Evolutionary conservation across 164 flowering plant species (phyloP), one percentile per base, ranked within the genome.

Genomic region (Aristolochia californica): DNA sequence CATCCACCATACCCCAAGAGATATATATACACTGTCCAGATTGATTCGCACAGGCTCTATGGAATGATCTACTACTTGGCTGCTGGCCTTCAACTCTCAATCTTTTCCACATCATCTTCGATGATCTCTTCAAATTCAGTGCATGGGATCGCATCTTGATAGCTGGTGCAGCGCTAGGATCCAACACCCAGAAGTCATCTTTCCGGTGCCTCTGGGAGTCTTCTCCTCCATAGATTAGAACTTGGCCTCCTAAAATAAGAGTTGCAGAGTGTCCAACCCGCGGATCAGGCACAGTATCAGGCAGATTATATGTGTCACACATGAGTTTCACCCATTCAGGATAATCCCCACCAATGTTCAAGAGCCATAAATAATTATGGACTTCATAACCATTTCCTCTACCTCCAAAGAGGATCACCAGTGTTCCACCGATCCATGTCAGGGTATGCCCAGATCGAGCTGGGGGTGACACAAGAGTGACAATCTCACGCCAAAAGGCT

Each of bases 221-320:
- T 74, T 93, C 98, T 2, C 98, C 98, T 51, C 98, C 98, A 66
- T 77, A 76, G 13, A 93, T 84, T 30, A 93, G 78, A 47, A 88
- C 28, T 16, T 66, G 56, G 0, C 87, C 88, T 54, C 97, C 97
- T 45, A 87, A 57, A 53, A 85, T 69, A 30, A 80, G 75, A 15
- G 81, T 76, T 2, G 97, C 97, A 0, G 98, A 88, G 77, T 93
- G 97, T 47, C 98, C 98, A 43, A 93, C 98, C 30, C 98, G 67
- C 4, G 95, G 83, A 21, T 78, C 80, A 15, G 86, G 77, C 40
- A 71, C 48, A 49, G 88, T 82, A 44, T 49, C 74, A 0, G 93
- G 85, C 23, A 79, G 45, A 43, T 69, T 65, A 21, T 57, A 63
- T 30, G 75, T 26, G n/a, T 83, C 83, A 51, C 74, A 76, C 8